A percentile compares a stretch with the other conserved stretches of the same genome.
These are phyloP conservation scores for Alisma plantagoaquatica DNA, from an alignment of 106 monocot genomes.

Conservation along the genomic window DNA sequence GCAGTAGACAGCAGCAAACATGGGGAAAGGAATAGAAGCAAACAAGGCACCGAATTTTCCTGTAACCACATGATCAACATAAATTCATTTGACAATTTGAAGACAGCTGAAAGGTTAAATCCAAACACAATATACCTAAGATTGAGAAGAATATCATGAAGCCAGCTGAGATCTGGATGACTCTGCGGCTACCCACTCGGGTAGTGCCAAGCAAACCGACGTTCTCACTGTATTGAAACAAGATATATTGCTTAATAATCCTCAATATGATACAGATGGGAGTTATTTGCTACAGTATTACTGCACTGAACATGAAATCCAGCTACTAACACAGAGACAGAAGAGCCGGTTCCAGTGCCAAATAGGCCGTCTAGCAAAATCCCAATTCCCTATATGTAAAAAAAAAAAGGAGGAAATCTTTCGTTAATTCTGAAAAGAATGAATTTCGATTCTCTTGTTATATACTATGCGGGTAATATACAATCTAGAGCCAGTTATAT, in stretches of 20 bases:
- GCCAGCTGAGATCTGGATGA: conserved; percentile 87
- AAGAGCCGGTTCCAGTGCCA: conserved; percentile 25
- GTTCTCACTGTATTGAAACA: conserved; percentile 53
- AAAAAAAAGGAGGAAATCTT: too few species aligned
- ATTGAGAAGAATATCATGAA: conserved; percentile 99
- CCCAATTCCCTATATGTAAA: conserved; percentile 26
- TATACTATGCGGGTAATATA: too few species aligned
- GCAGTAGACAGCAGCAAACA: conserved; percentile 90
- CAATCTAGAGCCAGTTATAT: too few species aligned
- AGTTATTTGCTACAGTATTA: not conserved
- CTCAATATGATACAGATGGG: not conserved
- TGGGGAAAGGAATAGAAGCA: conserved; percentile 91
- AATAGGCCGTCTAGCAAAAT: conserved; percentile 28
- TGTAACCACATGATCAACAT: conserved; percentile 11
- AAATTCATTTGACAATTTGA: not conserved
- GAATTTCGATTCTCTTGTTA: too few species aligned
- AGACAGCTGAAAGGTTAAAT: not conserved
- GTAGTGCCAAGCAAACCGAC: conserved; percentile 87
- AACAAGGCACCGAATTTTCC: conserved; percentile 97
- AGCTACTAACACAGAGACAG: conserved; percentile 24
- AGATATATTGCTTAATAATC: not conserved
- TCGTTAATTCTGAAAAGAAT: too few species aligned
- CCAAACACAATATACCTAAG: conserved; percentile 34
- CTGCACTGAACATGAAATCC: not conserved
- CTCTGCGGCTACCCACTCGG: conserved; percentile 79